Evolutionary conservation across 2,329 filamentous ascomycete species (phyloP).

Genomic region (Ceratocystis alfenasii): DNA sequence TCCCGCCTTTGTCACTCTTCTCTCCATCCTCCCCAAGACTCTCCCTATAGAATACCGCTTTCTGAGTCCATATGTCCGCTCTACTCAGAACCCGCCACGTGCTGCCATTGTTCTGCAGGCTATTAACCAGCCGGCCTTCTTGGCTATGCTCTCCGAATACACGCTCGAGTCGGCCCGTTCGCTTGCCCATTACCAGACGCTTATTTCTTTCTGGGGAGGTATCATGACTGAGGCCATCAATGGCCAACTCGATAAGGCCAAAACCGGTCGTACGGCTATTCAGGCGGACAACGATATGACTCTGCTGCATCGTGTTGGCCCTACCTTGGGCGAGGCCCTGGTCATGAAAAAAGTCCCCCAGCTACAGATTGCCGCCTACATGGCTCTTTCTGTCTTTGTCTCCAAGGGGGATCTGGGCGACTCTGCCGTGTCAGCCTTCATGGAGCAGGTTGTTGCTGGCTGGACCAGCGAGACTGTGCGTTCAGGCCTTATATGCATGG

Average conservation of each 20-base stretch:
- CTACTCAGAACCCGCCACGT: constrained; percentile 62
- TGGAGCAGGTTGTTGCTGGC: constrained; percentile 73
- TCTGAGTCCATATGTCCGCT: constrained; percentile 72
- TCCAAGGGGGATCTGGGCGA: constrained; percentile 72
- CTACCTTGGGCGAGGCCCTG: constrained; percentile 67
- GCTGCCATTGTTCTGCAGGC: constrained; percentile 75
- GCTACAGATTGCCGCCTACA: constrained; percentile 77
- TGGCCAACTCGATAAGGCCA: constrained; percentile 64
- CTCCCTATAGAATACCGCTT: constrained; percentile 70
- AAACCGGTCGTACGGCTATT: constrained; percentile 62
- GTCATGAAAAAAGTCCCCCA: constrained; percentile 64
- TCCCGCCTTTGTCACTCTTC: constrained; percentile 69
- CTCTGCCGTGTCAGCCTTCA: constrained; percentile 67
- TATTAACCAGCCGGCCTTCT: constrained; percentile 63
- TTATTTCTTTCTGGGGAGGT: constrained; percentile 85
- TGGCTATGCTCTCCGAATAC: constrained; percentile 65
- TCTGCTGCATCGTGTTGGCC: constrained; percentile 52
- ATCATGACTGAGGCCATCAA: constrained; percentile 76
- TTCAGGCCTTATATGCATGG: constrained; percentile 65
- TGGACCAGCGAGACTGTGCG: constrained; percentile 63
- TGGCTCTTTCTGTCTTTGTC: constrained; percentile 76
- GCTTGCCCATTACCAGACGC: constrained; percentile 60
- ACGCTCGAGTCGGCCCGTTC: constrained; percentile 60
- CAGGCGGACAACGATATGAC: constrained; percentile 74
- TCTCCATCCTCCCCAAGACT: constrained; percentile 72